Evolutionary conservation across 140 eudicot species (phyloP).

Genomic region (Ambrosia hybrid): DNA sequence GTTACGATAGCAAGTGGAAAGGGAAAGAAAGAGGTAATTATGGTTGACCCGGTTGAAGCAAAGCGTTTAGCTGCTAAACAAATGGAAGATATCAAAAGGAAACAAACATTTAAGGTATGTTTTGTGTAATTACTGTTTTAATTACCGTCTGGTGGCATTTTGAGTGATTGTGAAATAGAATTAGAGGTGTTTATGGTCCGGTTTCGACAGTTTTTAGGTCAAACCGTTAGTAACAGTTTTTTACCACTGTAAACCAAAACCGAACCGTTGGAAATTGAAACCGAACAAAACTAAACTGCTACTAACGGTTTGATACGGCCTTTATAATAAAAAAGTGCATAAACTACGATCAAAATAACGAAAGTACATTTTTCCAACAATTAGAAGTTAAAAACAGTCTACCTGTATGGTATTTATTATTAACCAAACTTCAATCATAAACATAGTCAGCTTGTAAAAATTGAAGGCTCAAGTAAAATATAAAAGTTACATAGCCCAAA

Average conservation of each 20-base stretch:
- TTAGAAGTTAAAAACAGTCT: too few species aligned
- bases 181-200: neutral
- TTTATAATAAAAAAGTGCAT: neutral
- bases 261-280: neutral
- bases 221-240: neutral
- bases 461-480: neutral
- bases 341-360: too few species aligned
- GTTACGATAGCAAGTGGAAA: constrained; percentile 54
- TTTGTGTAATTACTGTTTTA: neutral
- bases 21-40: constrained; percentile 55
- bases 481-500: neutral
- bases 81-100: constrained; percentile 75
- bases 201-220: neutral
- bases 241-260: neutral
- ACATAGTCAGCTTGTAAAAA: too few species aligned
- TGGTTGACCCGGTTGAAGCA: constrained; percentile 98
- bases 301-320: neutral
- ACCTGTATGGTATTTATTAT: neutral
- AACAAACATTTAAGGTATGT: constrained; percentile 62
- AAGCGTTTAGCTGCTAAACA: constrained; percentile 87
- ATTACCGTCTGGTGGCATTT: neutral
- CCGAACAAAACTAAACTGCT: neutral
- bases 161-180: neutral
- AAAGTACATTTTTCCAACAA: neutral
- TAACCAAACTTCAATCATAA: neutral